Evolutionary conservation across 2,329 filamentous ascomycete genomes (phyloP).

Genomic region (Fusarium penzigii): DNA sequence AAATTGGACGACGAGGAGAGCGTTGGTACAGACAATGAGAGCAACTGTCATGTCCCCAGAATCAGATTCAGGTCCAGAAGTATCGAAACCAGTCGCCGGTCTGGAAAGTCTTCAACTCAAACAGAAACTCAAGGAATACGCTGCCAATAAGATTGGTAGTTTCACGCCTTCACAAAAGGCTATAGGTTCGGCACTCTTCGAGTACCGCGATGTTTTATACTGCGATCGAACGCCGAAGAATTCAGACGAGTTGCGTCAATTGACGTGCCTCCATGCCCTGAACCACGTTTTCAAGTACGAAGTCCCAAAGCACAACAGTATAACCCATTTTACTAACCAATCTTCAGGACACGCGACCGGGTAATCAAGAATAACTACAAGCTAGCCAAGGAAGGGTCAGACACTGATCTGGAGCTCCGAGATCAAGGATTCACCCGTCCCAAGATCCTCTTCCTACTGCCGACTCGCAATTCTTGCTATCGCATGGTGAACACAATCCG

Average conservation of each 20-base stretch:
- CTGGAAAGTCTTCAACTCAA: slow-evolving; percentile 64
- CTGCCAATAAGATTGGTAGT: slow-evolving; percentile 52
- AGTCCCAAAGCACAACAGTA: no score
- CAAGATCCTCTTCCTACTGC: slow-evolving; percentile 87
- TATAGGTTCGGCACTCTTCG: slow-evolving; percentile 73
- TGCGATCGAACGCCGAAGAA: slow-evolving; percentile 71
- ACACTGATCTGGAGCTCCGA: slow-evolving; percentile 70
- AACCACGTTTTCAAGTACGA: slow-evolving; percentile 87
- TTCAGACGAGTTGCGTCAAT: slow-evolving; percentile 65
- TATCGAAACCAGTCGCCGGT: slow-evolving; percentile 36
- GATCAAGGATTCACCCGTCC: slow-evolving; percentile 96
- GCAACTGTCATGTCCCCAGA: slow-evolving; percentile 50
- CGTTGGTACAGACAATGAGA: slow-evolving; percentile 48
- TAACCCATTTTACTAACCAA: slow-evolving; percentile 24
- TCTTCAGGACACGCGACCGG: slow-evolving; percentile 72
- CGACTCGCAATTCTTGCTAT: slow-evolving; percentile 84
- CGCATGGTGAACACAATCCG: slow-evolving; percentile 77
- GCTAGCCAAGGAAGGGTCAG: slow-evolving; percentile 65
- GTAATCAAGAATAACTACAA: slow-evolving; percentile 92
- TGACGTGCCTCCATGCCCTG: slow-evolving; percentile 79
- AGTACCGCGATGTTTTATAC: slow-evolving; percentile 79
- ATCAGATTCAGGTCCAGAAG: slow-evolving; percentile 35
- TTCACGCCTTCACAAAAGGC: slow-evolving; percentile 65
- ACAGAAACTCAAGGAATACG: slow-evolving; percentile 61
- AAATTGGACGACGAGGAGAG: slow-evolving; percentile 53